Conservation (phyloP, 2,329 filamentous ascomycete genomes). For the Fusarium verrucosum region DNA sequence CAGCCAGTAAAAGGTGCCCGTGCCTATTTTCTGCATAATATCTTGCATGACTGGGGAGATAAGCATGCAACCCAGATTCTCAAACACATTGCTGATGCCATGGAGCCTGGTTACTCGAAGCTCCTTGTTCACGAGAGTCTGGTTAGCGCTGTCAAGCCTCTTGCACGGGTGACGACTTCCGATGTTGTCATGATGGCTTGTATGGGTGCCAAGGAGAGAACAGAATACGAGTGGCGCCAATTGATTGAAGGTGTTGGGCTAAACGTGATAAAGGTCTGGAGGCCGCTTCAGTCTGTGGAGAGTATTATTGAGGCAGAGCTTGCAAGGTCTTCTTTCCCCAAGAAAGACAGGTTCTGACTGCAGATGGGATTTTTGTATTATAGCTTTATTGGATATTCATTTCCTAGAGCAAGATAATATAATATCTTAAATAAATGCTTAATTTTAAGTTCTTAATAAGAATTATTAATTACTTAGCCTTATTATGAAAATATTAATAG, state of each 20-base stretch:
- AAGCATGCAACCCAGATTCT: conserved; percentile 49
- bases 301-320: conserved; percentile 43
- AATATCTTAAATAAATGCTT: too few relatives aligned
- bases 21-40: conserved; percentile 58
- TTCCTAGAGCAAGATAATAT: too few relatives aligned
- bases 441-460: too few relatives aligned
- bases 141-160: conserved; percentile 44
- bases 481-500: too few relatives aligned
- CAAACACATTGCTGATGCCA: conserved; percentile 27
- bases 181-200: conserved; percentile 51
- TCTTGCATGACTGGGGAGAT: conserved; percentile 62
- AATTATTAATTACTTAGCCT: too few relatives aligned
- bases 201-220: conserved; percentile 46
- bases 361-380: too few relatives aligned
- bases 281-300: conserved; percentile 40
- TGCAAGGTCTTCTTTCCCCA: neutral
- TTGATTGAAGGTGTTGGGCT: conserved; percentile 42
- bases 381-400: too few relatives aligned
- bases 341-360: neutral
- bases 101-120: conserved; percentile 49
- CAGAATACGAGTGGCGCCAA: conserved; percentile 45
- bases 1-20: conserved; percentile 54
- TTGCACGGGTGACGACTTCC: conserved; percentile 44
- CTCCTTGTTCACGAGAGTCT: conserved; percentile 51
- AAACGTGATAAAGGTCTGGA: conserved; percentile 47